Percentiles rank a stretch among this genome's conserved stretches.
These are phyloP conservation scores for Dryas octopetala DNA, from an alignment of 306 rosid genomes.

Conservation along the genomic window DNA sequence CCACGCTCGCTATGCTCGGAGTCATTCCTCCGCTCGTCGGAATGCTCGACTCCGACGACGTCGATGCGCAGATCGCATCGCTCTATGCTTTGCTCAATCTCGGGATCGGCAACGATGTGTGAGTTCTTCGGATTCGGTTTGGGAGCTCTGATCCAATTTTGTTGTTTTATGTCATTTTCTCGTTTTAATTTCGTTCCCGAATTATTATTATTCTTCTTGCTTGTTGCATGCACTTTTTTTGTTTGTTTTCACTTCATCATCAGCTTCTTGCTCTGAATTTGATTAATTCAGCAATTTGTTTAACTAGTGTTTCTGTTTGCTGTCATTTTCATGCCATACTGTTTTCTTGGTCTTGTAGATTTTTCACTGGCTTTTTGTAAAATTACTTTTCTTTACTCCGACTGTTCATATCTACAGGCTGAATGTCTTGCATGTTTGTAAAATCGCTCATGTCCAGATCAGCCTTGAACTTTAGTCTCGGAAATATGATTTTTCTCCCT, in stretches of 20 bases:
- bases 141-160: not conserved
- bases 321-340: not conserved
- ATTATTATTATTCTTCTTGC: not conserved
- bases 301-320: not conserved
- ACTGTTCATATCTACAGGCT: not conserved
- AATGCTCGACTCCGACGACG: slow-evolving; percentile 75
- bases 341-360: not conserved
- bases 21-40: slow-evolving; percentile 85
- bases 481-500: no score
- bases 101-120: slow-evolving; percentile 90
- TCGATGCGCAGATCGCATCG: slow-evolving; percentile 68
- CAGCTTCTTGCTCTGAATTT: no score
- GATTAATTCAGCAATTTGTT: not conserved
- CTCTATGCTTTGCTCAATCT: slow-evolving; percentile 96
- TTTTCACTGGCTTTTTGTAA: not conserved
- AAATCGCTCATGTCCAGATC: not conserved
- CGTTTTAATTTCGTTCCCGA: not conserved
- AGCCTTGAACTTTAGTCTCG: no score
- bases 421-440: not conserved
- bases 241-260: slow-evolving; percentile 1
- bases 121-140: slow-evolving; percentile 20
- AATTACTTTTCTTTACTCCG: not conserved
- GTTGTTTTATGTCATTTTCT: not conserved
- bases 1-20: slow-evolving; percentile 81
- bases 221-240: slow-evolving; percentile 21